Evolutionary conservation across 1,284 basidiomycete genomes (phyloP).

Genomic region (Amylostereum areolatum): DNA sequence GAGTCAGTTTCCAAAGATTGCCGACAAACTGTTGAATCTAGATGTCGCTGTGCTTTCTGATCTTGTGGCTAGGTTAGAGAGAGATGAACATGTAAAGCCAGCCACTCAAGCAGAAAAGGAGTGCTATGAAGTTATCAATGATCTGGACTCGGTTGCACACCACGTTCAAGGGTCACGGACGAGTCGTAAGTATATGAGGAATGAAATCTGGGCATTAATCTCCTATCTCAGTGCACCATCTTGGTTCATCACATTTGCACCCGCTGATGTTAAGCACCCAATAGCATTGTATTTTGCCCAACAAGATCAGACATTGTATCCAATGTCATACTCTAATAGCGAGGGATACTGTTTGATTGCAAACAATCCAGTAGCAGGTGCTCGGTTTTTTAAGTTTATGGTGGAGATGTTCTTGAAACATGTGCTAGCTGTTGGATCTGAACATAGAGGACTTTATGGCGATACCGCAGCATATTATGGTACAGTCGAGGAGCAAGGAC

Average conservation of each 20-base stretch:
- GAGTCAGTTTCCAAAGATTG: not conserved
- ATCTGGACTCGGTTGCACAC: conserved; percentile 26
- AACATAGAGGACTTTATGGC: not conserved
- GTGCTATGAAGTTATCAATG: conserved; percentile 27
- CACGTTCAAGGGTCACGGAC: conserved; percentile 26
- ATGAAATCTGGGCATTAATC: conserved; percentile 32
- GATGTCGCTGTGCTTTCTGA: not conserved
- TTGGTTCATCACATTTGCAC: conserved; percentile 33
- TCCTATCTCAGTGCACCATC: conserved; percentile 23
- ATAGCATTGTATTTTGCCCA: not conserved
- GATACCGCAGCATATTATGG: not conserved
- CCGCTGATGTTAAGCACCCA: conserved; percentile 6
- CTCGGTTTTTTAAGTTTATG: not conserved
- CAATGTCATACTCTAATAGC: not conserved
- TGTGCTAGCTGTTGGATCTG: not conserved
- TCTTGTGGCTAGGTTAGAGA: not conserved
- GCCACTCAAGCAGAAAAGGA: conserved; percentile 23
- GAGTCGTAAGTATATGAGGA: conserved; percentile 26
- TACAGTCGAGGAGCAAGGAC: not conserved
- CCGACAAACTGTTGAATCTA: not conserved
- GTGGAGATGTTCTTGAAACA: not conserved
- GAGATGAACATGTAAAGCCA: conserved; percentile 21
- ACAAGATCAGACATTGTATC: not conserved
- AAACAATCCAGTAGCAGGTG: not conserved
- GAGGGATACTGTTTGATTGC: not conserved